phyloP scores from a whole-genome alignment of 31 red algal species.

The Odonthalia washingtoniensis region DNA sequence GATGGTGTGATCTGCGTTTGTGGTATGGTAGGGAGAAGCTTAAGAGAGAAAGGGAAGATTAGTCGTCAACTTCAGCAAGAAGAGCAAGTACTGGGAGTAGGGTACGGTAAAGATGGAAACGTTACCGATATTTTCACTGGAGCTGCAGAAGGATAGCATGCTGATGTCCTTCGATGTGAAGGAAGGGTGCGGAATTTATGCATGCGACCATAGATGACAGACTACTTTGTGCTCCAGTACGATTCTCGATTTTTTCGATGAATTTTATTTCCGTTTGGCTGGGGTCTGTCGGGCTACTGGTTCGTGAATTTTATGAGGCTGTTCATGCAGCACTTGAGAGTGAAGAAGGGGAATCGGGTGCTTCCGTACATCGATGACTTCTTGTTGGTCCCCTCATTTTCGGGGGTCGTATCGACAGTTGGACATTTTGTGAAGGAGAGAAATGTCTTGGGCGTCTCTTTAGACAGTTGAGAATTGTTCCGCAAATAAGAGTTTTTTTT shows the following conservation, averaged over 20 bases:
- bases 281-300: background rate
- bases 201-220: background rate
- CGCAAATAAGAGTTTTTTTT: background rate
- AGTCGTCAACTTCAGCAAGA: constrained; percentile 1
- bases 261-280: background rate
- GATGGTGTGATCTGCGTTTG: constrained; percentile 17
- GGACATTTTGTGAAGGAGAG: background rate
- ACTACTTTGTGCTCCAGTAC: constrained; percentile 6
- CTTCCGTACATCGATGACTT: constrained; percentile 51
- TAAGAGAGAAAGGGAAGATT: constrained; percentile 11
- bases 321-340: constrained; percentile 24
- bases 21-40: constrained; percentile 9
- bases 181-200: background rate
- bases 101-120: constrained; percentile 41
- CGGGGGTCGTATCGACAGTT: background rate
- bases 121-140: background rate
- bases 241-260: background rate
- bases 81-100: constrained; percentile 5
- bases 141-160: background rate
- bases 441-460: background rate
- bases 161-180: constrained; percentile 34
- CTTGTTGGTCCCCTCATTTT: constrained; percentile 3
- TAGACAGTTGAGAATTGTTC: background rate
- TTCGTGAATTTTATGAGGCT: constrained; percentile 10
- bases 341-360: background rate